These are phyloP conservation scores for Silene noctiflora DNA, from an alignment of 179 eudicot genomes.

Conservation along the genomic window DNA sequence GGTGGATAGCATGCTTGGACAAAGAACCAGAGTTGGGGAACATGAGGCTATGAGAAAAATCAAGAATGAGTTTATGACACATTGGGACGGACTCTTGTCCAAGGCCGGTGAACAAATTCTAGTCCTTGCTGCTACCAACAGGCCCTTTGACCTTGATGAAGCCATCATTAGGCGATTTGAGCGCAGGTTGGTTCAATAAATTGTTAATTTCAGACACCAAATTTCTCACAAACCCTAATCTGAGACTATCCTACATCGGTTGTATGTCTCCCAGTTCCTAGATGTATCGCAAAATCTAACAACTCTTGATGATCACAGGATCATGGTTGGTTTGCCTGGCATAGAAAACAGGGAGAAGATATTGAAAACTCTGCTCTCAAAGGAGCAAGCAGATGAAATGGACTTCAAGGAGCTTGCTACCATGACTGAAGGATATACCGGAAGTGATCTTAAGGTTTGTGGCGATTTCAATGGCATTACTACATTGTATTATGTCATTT, in stretches of 20 bases:
- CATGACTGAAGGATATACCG: slow-evolving; percentile 92
- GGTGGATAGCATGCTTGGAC: slow-evolving; percentile 97
- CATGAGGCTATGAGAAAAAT: slow-evolving; percentile 97
- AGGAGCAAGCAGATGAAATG: slow-evolving; percentile 62
- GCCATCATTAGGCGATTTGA: slow-evolving; percentile 93
- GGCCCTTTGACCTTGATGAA: slow-evolving; percentile 95
- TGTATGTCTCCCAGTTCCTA: background rate
- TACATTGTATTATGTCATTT: background rate
- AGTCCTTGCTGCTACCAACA: slow-evolving; percentile 96
- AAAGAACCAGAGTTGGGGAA: slow-evolving; percentile 85
- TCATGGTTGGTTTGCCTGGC: slow-evolving; percentile 86
- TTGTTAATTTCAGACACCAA: background rate
- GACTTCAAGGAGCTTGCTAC: slow-evolving; percentile 81
- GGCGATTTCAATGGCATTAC: background rate
- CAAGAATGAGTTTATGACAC: slow-evolving; percentile 92
- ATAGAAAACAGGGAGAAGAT: slow-evolving; percentile 78
- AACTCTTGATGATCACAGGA: slow-evolving; percentile 33
- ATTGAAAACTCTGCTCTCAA: slow-evolving; percentile 69
- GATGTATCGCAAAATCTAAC: background rate
- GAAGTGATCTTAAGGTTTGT: slow-evolving; percentile 92
- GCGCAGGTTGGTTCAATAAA: slow-evolving; percentile 60
- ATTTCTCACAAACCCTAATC: too few species aligned
- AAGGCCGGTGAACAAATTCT: slow-evolving; percentile 81
- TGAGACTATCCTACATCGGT: too few species aligned
- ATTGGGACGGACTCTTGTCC: slow-evolving; percentile 90